These are phyloP conservation scores for Golubevia sp. DNA, from an alignment of 1,284 basidiomycete species.

Conservation along the genomic window DNA sequence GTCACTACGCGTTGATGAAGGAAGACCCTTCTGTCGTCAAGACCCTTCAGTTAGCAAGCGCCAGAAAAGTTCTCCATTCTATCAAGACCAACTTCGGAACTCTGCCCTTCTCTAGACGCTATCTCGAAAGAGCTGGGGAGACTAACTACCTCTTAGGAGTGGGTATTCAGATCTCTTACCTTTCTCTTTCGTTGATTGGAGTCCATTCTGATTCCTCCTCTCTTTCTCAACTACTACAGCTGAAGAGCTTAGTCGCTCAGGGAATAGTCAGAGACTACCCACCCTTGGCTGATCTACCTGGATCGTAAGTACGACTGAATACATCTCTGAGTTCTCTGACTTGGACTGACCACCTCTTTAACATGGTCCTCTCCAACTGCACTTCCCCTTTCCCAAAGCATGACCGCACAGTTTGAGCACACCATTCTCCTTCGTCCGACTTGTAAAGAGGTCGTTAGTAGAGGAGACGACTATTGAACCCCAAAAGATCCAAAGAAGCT, in stretches of 20 bases:
- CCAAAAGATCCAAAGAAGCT: too few species aligned
- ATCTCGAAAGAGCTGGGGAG: slow-evolving; percentile 83
- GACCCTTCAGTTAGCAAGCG: slow-evolving; percentile 73
- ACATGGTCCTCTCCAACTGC: background rate
- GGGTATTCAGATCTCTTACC: slow-evolving; percentile 57
- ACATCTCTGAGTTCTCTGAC: slow-evolving; percentile 19
- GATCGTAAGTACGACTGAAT: too few species aligned
- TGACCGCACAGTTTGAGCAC: slow-evolving; percentile 96
- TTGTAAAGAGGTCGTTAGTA: slow-evolving; percentile 90
- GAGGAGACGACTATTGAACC: slow-evolving; percentile 83
- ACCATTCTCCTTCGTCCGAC: slow-evolving; percentile 88
- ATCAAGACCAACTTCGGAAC: slow-evolving; percentile 96
- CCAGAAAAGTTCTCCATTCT: slow-evolving; percentile 81
- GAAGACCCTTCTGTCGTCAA: slow-evolving; percentile 67
- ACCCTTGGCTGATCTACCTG: slow-evolving; percentile 76
- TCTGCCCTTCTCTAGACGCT: slow-evolving; percentile 91
- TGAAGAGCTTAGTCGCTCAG: slow-evolving; percentile 86
- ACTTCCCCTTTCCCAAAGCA: slow-evolving; percentile 65
- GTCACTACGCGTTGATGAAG: slow-evolving; percentile 75
- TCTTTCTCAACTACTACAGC: slow-evolving; percentile 64
- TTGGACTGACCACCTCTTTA: slow-evolving; percentile 62
- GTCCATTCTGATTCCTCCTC: background rate
- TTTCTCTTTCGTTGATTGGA: slow-evolving; percentile 8
- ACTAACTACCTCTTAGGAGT: slow-evolving; percentile 89
- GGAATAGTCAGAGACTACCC: slow-evolving; percentile 92